Evolutionary conservation across 371 early-diverging fungal species (phyloP), one percentile per base, ranked within the genome.

Genomic region (Rhizopus stolonifer): DNA sequence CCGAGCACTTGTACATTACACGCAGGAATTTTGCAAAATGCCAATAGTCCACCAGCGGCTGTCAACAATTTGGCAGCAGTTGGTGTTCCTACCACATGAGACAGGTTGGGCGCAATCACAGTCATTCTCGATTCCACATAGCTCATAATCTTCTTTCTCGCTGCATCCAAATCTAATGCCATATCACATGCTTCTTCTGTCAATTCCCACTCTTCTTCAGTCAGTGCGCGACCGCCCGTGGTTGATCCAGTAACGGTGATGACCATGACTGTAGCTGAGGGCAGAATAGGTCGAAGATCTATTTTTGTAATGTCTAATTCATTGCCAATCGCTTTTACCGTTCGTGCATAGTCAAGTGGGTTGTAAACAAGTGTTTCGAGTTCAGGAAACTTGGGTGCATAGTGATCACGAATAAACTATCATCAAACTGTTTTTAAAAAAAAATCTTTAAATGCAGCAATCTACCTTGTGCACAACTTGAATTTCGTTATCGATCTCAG

Each of bases 71-170:
- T 89, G 13, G 99, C 97, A 0, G 99, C 96, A 0, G 89, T 88
- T 0, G 89, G 76, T 24, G 87, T 86, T 13, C 95, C 96, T 3
- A 97, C 82, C 5, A 98, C 83, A 1, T 87, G 83, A 0, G 96
- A 91, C 1, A 96, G 65, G 49, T 97, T 97, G 13, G 99, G 99
- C 2, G 99, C 97, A 60, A 97, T 90, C 31, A 93, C 76, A 0
- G 80, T 79, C 93, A 97, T 92, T 11, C 95, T 80, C 1, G 94
- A 90, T 64, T 94, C 94, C 15, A 98, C 93, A 72, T 93, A 97
- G 32, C 75, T 83, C 42, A 92, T 79, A 31, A 98, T 87, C 83
- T 81, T 88, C 52, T 72, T 74, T 49, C 85, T 77, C 6, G 88
- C 87, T 9, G 52, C 69, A 36, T 92, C 91, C 15, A 98, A 76